phyloP scores from a whole-genome alignment of 2,329 filamentous ascomycete genomes.

The Amesomyces nigricolor region DNA sequence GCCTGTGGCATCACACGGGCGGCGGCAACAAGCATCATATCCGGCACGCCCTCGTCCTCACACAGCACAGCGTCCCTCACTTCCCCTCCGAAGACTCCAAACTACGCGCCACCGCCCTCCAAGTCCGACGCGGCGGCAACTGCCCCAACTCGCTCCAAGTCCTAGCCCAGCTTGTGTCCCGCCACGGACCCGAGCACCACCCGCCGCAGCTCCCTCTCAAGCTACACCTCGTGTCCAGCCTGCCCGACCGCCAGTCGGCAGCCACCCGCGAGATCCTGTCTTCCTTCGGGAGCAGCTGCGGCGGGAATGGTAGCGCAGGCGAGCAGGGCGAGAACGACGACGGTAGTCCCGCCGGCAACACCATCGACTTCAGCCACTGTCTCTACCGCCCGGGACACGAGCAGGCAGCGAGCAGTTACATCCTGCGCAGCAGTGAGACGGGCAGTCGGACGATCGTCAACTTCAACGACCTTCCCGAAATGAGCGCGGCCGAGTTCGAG shows the following conservation, averaged over 20 bases:
- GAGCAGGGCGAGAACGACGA: slow-evolving; percentile 19
- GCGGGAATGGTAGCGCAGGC: slow-evolving; percentile 22
- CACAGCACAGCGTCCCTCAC: slow-evolving; percentile 49
- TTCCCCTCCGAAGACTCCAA: slow-evolving; percentile 69
- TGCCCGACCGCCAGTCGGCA: slow-evolving; percentile 49
- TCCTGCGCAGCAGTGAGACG: slow-evolving; percentile 55
- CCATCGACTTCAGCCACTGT: slow-evolving; percentile 49
- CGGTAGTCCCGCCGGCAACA: slow-evolving; percentile 17
- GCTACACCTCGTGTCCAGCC: slow-evolving; percentile 42
- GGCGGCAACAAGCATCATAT: background rate
- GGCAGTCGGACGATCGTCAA: slow-evolving; percentile 66
- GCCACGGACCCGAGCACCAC: slow-evolving; percentile 21
- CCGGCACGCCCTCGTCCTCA: background rate
- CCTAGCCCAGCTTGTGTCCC: slow-evolving; percentile 53
- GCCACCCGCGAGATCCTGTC: slow-evolving; percentile 47
- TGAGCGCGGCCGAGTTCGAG: slow-evolving; percentile 58
- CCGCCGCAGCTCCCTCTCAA: slow-evolving; percentile 25
- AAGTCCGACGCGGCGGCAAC: slow-evolving; percentile 64
- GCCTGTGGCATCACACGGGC: background rate
- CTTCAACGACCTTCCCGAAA: slow-evolving; percentile 61
- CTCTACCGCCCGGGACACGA: slow-evolving; percentile 51
- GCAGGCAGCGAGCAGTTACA: slow-evolving; percentile 63
- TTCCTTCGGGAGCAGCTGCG: slow-evolving; percentile 42
- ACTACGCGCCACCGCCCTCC: slow-evolving; percentile 56
- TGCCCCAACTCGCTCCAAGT: slow-evolving; percentile 67